Conservation (phyloP, 495 filamentous ascomycete species). For the Geoglossum glabrum region DNA sequence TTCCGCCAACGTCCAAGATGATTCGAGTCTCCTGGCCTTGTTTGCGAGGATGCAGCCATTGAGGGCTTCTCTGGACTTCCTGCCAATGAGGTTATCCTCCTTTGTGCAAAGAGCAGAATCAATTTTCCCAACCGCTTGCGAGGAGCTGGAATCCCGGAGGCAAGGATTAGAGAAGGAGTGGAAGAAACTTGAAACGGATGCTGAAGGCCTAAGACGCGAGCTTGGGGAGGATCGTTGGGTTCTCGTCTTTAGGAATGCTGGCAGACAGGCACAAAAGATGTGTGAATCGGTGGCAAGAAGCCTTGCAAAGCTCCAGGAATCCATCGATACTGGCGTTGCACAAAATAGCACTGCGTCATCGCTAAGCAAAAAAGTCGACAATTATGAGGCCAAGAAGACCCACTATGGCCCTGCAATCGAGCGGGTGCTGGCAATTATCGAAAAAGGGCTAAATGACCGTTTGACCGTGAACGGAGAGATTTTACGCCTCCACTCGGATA, state of each 20-base stretch:
- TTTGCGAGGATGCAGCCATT: slow-evolving; percentile 92
- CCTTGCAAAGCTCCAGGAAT: slow-evolving; percentile 61
- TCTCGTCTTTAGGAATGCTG: slow-evolving; percentile 82
- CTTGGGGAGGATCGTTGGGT: slow-evolving; percentile 92
- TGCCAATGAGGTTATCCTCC: slow-evolving; percentile 83
- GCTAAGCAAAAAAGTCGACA: slow-evolving; percentile 67
- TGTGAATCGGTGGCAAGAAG: slow-evolving; percentile 79
- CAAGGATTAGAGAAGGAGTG: slow-evolving; percentile 54
- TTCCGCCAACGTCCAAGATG: slow-evolving; percentile 45
- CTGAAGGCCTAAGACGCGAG: slow-evolving; percentile 68
- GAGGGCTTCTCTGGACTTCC: slow-evolving; percentile 78
- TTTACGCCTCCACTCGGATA: slow-evolving; percentile 58
- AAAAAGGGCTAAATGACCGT: slow-evolving; percentile 76
- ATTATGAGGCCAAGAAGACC: slow-evolving; percentile 82
- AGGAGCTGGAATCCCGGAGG: slow-evolving; percentile 59
- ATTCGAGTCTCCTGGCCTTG: slow-evolving; percentile 59
- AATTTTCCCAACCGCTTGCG: slow-evolving; percentile 73
- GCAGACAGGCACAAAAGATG: slow-evolving; percentile 81
- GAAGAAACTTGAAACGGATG: slow-evolving; percentile 67
- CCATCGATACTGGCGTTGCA: slow-evolving; percentile 50
- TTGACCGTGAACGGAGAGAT: slow-evolving; percentile 92
- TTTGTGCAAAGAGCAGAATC: slow-evolving; percentile 58
- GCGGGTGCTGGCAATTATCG: slow-evolving; percentile 72
- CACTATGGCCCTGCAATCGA: slow-evolving; percentile 94
- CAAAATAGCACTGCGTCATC: slow-evolving; percentile 40